Percentiles rank a stretch among this genome's conserved stretches.
These are phyloP conservation scores for Pestalotiopsis fici DNA, from an alignment of 2,329 filamentous ascomycete species.

Conservation along the genomic window DNA sequence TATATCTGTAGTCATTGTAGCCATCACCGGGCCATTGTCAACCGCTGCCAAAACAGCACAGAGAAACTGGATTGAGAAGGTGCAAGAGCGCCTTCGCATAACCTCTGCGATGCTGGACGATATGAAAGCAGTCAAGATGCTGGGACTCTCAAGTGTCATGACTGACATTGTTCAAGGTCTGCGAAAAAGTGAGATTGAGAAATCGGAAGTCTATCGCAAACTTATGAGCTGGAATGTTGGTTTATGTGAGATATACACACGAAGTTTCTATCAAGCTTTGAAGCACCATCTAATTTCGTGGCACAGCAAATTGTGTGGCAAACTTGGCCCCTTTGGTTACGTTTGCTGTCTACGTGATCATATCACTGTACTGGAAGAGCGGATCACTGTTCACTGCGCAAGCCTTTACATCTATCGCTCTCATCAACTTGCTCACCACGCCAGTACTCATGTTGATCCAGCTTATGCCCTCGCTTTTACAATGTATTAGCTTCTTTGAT, in stretches of 20 bases:
- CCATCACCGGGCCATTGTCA: constrained; percentile 16
- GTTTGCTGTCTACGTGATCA: constrained; percentile 8
- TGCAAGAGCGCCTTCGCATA: constrained; percentile 41
- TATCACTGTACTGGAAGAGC: constrained; percentile 8
- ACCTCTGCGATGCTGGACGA: constrained; percentile 41
- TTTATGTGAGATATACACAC: constrained; percentile 16
- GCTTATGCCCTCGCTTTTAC: constrained; percentile 1
- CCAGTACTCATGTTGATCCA: constrained; percentile 9
- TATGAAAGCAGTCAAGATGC: constrained; percentile 48
- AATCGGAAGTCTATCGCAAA: constrained; percentile 27
- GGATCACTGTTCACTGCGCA: constrained; percentile 6
- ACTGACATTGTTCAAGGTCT: constrained; percentile 24
- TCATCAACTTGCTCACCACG: constrained; percentile 3
- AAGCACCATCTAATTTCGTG: not conserved
- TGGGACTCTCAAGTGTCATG: constrained; percentile 29
- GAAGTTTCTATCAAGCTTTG: too few species aligned
- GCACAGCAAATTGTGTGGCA: not conserved
- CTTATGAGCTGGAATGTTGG: constrained; percentile 19
- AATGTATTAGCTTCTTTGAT: constrained; percentile 12
- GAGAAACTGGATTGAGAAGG: constrained; percentile 41
- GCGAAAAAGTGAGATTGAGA: constrained; percentile 27
- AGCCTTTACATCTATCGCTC: constrained; percentile 9
- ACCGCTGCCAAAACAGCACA: constrained; percentile 20
- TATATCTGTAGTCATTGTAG: constrained; percentile 15
- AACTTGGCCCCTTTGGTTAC: constrained; percentile 8